Conservation (phyloP, 495 filamentous ascomycete genomes). For the Xylaria sp. region DNA sequence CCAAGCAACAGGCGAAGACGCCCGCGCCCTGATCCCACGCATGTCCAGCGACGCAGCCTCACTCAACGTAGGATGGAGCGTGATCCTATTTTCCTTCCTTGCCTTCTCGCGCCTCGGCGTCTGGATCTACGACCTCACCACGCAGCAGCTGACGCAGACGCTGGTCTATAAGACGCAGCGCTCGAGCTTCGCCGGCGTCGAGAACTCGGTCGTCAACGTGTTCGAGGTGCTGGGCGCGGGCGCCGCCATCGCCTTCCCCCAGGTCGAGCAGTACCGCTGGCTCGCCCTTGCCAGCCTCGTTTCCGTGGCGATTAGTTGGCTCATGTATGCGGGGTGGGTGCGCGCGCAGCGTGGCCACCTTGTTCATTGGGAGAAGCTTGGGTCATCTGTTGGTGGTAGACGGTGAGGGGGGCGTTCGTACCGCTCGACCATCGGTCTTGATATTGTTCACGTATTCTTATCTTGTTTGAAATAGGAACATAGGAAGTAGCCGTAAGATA, state of each 20-base stretch:
- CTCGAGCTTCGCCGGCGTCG: conserved; percentile 54
- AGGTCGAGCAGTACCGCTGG: conserved; percentile 50
- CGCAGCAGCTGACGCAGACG: conserved; percentile 54
- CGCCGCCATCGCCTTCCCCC: conserved; percentile 44
- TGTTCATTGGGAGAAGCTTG: conserved; percentile 41
- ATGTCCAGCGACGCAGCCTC: conserved; percentile 18
- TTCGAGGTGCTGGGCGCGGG: conserved; percentile 49
- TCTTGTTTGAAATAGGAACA: not conserved
- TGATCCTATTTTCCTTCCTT: conserved; percentile 51
- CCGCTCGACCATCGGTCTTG: not conserved
- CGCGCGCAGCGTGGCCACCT: conserved; percentile 39
- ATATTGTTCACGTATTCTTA: not conserved
- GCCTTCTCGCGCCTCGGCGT: conserved; percentile 47
- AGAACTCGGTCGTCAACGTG: conserved; percentile 48
- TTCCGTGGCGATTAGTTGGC: conserved; percentile 42
- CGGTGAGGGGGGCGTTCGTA: not conserved
- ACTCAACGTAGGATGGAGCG: conserved; percentile 36
- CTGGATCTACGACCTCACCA: conserved; percentile 55
- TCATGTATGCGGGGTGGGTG: conserved; percentile 51
- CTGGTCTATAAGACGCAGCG: conserved; percentile 41
- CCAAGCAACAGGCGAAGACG: not conserved
- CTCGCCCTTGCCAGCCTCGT: conserved; percentile 45
- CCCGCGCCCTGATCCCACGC: conserved; percentile 4
- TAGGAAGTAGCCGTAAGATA: not conserved
- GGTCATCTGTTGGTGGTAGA: not conserved